Evolutionary conservation across 106 monocot genomes (phyloP).

Genomic region (Amphibolis antarctica): DNA sequence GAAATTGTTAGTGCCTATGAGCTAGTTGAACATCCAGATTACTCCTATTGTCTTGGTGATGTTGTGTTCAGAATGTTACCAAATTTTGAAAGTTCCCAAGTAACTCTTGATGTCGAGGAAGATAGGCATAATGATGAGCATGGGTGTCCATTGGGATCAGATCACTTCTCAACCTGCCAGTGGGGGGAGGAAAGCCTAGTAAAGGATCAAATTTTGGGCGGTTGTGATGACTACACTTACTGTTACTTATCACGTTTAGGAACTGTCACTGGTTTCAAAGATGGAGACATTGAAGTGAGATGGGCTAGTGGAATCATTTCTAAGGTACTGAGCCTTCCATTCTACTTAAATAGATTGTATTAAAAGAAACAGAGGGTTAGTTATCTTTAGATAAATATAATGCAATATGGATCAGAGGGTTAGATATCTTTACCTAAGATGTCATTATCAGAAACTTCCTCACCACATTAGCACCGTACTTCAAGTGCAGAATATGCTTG

Average conservation of each 20-base stretch:
- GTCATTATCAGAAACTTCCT: too few species aligned
- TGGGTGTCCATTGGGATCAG: not conserved
- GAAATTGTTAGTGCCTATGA: constrained; percentile 87
- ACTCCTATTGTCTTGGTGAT: constrained; percentile 60
- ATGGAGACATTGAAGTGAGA: constrained; percentile 59
- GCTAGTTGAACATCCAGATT: constrained; percentile 76
- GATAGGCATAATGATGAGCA: not conserved
- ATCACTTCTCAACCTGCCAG: not conserved
- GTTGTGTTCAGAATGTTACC: constrained; percentile 36
- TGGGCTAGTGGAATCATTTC: constrained; percentile 84
- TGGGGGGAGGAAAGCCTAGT: not conserved
- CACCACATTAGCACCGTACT: too few species aligned
- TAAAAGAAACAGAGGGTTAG: too few species aligned
- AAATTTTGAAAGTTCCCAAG: constrained; percentile 17
- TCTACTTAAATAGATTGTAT: too few species aligned
- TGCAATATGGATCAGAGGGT: too few species aligned
- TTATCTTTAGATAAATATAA: too few species aligned
- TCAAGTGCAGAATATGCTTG: too few species aligned
- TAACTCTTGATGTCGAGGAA: constrained; percentile 6
- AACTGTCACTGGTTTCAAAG: constrained; percentile 55
- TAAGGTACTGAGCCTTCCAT: constrained; percentile 29
- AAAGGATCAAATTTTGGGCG: constrained; percentile 1
- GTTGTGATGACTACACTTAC: constrained; percentile 9
- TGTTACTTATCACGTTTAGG: constrained; percentile 57
- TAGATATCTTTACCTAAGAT: too few species aligned